Conservation (phyloP, 1,284 basidiomycete species). For the Sporisorium exsertum region DNA sequence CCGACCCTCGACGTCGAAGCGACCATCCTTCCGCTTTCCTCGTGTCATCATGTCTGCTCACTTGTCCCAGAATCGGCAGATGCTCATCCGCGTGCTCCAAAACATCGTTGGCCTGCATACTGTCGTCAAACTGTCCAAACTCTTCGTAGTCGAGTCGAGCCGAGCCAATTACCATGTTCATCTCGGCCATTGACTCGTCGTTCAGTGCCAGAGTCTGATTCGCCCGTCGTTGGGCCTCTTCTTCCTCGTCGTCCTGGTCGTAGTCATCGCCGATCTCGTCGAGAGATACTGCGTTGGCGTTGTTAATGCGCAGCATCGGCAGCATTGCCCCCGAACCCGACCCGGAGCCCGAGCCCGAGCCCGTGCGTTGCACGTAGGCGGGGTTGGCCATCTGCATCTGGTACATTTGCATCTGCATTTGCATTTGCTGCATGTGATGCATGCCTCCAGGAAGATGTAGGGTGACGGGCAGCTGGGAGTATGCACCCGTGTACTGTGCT, state of each 20-base stretch:
- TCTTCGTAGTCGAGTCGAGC: constrained; percentile 43
- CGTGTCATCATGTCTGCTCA: neutral
- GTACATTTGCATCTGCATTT: constrained; percentile 36
- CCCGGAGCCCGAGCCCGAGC: neutral
- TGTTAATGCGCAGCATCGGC: constrained; percentile 44
- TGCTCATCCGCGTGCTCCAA: constrained; percentile 17
- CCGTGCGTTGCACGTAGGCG: constrained; percentile 6
- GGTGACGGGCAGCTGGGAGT: constrained; percentile 30
- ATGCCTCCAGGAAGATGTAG: constrained; percentile 31
- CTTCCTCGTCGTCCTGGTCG: constrained; percentile 37
- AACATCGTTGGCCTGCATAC: constrained; percentile 17
- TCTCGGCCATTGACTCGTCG: constrained; percentile 63
- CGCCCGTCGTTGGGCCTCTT: constrained; percentile 17
- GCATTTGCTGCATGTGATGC: constrained; percentile 39
- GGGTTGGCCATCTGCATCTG: constrained; percentile 31
- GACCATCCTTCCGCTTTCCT: constrained; percentile 19
- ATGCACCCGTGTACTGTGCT: constrained; percentile 6
- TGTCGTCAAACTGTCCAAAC: constrained; percentile 35
- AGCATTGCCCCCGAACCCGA: constrained; percentile 8
- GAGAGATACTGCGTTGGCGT: constrained; percentile 50
- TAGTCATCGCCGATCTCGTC: constrained; percentile 59
- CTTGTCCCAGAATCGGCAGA: constrained; percentile 13
- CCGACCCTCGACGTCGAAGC: constrained; percentile 25
- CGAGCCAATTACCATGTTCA: constrained; percentile 61
- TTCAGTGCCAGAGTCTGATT: constrained; percentile 54